These are phyloP conservation scores for Chlamydomonas sp. DNA, from an alignment of 139 green algal genomes.

Conservation along the genomic window DNA sequence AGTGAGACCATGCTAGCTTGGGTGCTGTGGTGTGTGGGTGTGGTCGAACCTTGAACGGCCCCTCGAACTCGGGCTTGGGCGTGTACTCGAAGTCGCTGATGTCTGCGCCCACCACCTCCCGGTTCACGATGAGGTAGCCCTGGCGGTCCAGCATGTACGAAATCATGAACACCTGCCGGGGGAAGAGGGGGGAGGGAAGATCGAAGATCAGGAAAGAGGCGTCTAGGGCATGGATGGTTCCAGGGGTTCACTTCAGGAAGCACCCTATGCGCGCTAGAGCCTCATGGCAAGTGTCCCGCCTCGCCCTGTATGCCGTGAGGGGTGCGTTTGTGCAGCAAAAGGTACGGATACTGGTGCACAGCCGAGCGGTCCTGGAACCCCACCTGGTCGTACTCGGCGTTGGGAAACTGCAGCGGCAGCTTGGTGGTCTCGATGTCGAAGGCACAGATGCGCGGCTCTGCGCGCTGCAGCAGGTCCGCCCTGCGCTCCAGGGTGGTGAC, in stretches of 20 bases:
- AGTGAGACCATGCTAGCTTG: no score
- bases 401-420: conserved; percentile 98
- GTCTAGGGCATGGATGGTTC: not conserved
- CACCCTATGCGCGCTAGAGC: no score
- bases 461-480: conserved; percentile 84
- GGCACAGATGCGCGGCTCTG: conserved; percentile 91
- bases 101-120: conserved; percentile 90
- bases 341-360: no score
- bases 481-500: conserved; percentile 65
- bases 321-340: no score
- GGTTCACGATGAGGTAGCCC: conserved; percentile 97
- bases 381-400: conserved; percentile 94
- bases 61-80: conserved; percentile 93
- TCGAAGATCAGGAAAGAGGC: not conserved
- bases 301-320: no score
- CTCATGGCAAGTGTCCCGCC: no score
- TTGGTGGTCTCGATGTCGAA: conserved; percentile 99
- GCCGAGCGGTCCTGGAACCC: not conserved
- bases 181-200: not conserved
- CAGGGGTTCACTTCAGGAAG: not conserved
- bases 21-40: no score
- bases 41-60: conserved; percentile 84
- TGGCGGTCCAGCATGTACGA: conserved; percentile 99
- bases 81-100: conserved; percentile 97
- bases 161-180: conserved; percentile 95